Evolutionary conservation across 176 grass and related monocot genomes (phyloP).

Genomic region (Stipa capillata): DNA sequence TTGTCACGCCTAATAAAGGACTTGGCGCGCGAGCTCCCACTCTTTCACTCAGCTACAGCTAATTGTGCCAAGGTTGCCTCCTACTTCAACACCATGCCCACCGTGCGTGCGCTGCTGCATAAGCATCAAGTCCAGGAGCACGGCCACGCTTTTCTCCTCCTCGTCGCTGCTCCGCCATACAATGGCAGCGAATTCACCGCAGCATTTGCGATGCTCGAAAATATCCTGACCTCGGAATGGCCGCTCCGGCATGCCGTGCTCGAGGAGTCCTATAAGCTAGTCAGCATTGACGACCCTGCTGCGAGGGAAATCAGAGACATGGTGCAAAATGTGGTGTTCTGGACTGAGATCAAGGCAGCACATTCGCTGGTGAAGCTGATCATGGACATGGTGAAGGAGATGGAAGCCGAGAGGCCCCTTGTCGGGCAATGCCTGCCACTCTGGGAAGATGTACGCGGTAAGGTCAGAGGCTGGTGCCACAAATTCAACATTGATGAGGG

Average conservation of each 20-base stretch:
- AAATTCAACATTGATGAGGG: constrained; percentile 45
- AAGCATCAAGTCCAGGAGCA: constrained; percentile 53
- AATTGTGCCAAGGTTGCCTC: constrained; percentile 46
- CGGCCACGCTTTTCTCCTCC: constrained; percentile 34
- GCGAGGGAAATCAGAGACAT: constrained; percentile 46
- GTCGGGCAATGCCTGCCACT: constrained; percentile 73
- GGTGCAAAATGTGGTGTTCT: constrained; percentile 48
- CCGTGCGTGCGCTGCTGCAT: constrained; percentile 38
- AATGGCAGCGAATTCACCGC: background rate
- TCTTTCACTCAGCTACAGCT: constrained; percentile 36
- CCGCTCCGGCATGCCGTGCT: constrained; percentile 39
- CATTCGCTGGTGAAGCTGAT: constrained; percentile 41
- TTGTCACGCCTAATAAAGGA: constrained; percentile 36
- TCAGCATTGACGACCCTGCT: constrained; percentile 46
- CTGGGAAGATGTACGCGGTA: too few relatives aligned
- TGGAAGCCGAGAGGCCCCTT: constrained; percentile 57
- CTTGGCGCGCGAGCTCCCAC: constrained; percentile 44
- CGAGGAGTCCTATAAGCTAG: constrained; percentile 52
- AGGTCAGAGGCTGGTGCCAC: too few relatives aligned
- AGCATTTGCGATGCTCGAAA: constrained; percentile 45
- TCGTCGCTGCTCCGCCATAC: background rate
- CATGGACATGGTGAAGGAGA: constrained; percentile 43
- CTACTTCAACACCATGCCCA: constrained; percentile 46
- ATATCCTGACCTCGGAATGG: constrained; percentile 42
- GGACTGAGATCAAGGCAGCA: constrained; percentile 46